Evolutionary conservation across 371 early-diverging fungal species (phyloP), one percentile per base, ranked within the genome.

Genomic region (Phascolomyces articulosus): DNA sequence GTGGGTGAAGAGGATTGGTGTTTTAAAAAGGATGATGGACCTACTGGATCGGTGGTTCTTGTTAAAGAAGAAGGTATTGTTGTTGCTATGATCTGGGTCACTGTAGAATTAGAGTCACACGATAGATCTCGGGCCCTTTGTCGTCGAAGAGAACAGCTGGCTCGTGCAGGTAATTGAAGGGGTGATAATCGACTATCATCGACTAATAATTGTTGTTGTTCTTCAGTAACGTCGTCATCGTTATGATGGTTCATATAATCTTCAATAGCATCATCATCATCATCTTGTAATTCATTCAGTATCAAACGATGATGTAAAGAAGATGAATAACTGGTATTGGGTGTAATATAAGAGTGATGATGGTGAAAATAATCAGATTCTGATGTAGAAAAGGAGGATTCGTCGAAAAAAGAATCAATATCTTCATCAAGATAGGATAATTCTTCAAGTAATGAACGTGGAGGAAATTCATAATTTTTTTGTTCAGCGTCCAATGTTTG

Each of bases 401-500:
- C 80, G 38, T 80, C 80, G 63, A 77, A 74, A 57, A 64, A 77
- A 6, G 64, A 67, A 21, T 72, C 63, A 15, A 63, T 40, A 31
- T 57, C 16, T 15, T 68, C 55, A 56, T 64, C 73, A 41, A 71
- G 71, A 0, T 64, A 67, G 16, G 65, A 72, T 16, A 79, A 56
- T 31, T 66, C 70, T 40, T 68, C 49, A 9, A 73, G 57, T 6
- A 69, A 69, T 28, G 75, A 72, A 61, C 62, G 68, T 9, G 77
- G 75, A 40, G 80, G 80, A 55, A 80, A 80, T 63, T 80, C 80
- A 62, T 77, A 80, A 34, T 64, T 62, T 40, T 69, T 70, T 59
- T 73, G 70, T 65, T 79, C 80, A 28, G 80, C 77, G 27, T 72
- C 75, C n/a, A 79, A 67, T 20, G 72, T 61, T 51, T 79, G 80